These are phyloP conservation scores for Chenopodium suecicum DNA, from an alignment of 148 eudicot species.

Conservation along the genomic window DNA sequence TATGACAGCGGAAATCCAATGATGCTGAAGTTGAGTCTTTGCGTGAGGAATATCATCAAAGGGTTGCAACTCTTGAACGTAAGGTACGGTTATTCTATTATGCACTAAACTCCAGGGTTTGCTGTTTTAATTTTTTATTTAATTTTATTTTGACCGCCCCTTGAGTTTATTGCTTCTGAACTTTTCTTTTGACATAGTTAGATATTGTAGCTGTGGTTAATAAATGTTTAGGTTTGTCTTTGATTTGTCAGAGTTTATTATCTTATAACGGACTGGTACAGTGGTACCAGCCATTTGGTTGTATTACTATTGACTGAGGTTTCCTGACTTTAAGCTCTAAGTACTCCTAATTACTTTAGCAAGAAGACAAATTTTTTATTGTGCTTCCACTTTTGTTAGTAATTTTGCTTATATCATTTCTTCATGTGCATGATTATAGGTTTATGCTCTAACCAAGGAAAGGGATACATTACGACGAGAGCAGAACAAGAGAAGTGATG, in stretches of 20 bases:
- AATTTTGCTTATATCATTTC: not conserved
- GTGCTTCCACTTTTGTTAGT: not conserved
- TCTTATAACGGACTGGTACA: not conserved
- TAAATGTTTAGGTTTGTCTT: not conserved
- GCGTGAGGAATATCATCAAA: conserved; percentile 96
- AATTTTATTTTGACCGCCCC: not conserved
- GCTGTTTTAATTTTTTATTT: not conserved
- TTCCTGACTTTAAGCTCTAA: not conserved
- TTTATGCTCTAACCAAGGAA: conserved; percentile 92
- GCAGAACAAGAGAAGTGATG: conserved; percentile 90
- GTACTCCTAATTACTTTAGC: not conserved
- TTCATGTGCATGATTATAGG: conserved; percentile 40
- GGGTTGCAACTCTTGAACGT: conserved; percentile 86
- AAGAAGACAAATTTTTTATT: not conserved
- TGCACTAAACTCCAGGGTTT: not conserved
- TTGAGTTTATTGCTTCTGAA: not conserved
- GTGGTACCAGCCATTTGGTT: not conserved
- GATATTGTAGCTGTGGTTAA: not conserved
- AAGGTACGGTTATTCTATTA: conserved; percentile 51
- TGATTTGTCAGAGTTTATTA: conserved; percentile 1
- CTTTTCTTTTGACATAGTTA: not conserved
- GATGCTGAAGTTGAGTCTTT: conserved; percentile 91
- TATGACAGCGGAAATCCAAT: conserved; percentile 73
- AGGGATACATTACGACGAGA: conserved; percentile 97
- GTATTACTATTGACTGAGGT: not conserved